phyloP scores from a whole-genome alignment of 23 red algal genomes.

The Gracilaria gracilis region DNA sequence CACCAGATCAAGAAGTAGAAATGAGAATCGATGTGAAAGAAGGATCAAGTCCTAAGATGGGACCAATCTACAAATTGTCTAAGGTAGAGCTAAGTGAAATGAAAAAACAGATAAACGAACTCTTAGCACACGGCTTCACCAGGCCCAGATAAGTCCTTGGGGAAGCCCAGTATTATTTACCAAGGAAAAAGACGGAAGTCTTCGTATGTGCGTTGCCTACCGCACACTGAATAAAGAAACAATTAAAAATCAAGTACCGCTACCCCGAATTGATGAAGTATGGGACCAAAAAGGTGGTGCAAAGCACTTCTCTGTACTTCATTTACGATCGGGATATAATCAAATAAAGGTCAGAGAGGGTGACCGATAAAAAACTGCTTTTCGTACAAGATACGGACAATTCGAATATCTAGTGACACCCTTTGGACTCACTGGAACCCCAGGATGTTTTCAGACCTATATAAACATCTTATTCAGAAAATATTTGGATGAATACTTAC shows the following conservation, averaged over 20 bases:
- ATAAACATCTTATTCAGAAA: slow-evolving; percentile 34
- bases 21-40: slow-evolving; percentile 36
- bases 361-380: slow-evolving; percentile 25
- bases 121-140: neutral
- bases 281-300: slow-evolving; percentile 47
- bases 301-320: slow-evolving; percentile 44
- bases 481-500: slow-evolving; percentile 46
- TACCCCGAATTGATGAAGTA: slow-evolving; percentile 61
- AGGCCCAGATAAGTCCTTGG: slow-evolving; percentile 44
- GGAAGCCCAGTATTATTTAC: slow-evolving; percentile 50
- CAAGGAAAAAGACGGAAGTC: slow-evolving; percentile 5
- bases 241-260: slow-evolving; percentile 32
- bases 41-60: slow-evolving; percentile 9
- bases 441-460: slow-evolving; percentile 38
- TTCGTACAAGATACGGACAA: slow-evolving; percentile 53
- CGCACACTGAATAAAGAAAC: slow-evolving; percentile 48
- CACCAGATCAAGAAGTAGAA: slow-evolving; percentile 16
- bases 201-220: slow-evolving; percentile 44
- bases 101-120: slow-evolving; percentile 27
- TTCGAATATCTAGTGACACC: slow-evolving; percentile 56
- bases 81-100: neutral
- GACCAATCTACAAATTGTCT: slow-evolving; percentile 25
- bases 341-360: slow-evolving; percentile 42
- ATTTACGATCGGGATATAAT: slow-evolving; percentile 53
- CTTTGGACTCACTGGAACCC: slow-evolving; percentile 44